Evolutionary conservation across 1,284 basidiomycete genomes (phyloP).

Genomic region (Ceratobasidium sp.): DNA sequence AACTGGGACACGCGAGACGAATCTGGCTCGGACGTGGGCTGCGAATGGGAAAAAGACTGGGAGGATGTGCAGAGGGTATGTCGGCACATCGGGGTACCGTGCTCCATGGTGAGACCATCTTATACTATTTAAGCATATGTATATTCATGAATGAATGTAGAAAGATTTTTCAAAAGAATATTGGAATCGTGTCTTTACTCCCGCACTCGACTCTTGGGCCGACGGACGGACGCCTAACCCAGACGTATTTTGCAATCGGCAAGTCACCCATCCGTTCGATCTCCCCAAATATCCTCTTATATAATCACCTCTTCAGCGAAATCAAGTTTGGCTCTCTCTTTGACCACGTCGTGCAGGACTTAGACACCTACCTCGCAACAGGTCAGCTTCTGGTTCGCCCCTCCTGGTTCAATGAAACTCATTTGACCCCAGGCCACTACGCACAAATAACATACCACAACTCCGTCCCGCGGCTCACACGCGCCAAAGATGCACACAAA

Average conservation of each 20-base stretch:
- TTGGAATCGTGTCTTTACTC: constrained; percentile 90
- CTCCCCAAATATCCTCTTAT: neutral
- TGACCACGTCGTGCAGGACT: constrained; percentile 64
- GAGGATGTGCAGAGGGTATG: constrained; percentile 89
- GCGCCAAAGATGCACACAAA: constrained; percentile 76
- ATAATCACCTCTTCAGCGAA: constrained; percentile 65
- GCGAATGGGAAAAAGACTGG: constrained; percentile 97
- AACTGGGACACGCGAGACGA: constrained; percentile 91
- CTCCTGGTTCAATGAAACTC: neutral
- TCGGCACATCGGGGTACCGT: constrained; percentile 72
- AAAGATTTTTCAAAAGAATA: constrained; percentile 88
- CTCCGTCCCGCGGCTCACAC: constrained; percentile 71
- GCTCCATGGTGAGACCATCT: constrained; percentile 67
- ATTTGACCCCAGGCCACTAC: constrained; percentile 78
- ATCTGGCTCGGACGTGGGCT: constrained; percentile 78
- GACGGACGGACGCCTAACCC: constrained; percentile 89
- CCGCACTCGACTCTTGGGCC: constrained; percentile 81
- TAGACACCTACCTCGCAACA: constrained; percentile 79
- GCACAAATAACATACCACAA: constrained; percentile 69
- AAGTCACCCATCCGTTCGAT: constrained; percentile 46
- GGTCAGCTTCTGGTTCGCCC: constrained; percentile 60
- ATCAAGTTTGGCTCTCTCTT: constrained; percentile 95
- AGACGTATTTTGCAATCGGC: constrained; percentile 94
- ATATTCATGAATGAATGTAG: constrained; percentile 56
- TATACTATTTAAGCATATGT: neutral